These are phyloP conservation scores for Boletus sp. DNA, from an alignment of 768 basidiomycete genomes.

Conservation along the genomic window DNA sequence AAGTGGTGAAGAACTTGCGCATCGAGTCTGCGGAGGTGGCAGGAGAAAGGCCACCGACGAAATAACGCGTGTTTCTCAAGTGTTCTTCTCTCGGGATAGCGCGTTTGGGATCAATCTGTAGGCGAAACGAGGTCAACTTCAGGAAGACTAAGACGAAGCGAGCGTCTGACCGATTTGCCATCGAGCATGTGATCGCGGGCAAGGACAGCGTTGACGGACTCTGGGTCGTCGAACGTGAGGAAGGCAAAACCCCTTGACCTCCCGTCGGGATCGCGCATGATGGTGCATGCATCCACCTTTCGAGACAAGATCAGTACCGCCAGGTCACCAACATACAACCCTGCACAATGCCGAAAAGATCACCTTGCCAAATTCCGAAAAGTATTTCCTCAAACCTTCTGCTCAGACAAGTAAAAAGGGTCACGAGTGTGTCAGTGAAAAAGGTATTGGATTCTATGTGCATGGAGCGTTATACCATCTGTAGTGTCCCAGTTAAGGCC, in stretches of 20 bases:
- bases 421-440: constrained; percentile 27
- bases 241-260: constrained; percentile 85
- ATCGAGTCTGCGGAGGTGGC: constrained; percentile 69
- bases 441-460: constrained; percentile 23
- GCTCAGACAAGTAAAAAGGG: constrained; percentile 27
- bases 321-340: not conserved
- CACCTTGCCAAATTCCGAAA: constrained; percentile 78
- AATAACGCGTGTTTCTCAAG: constrained; percentile 71
- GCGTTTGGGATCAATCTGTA: constrained; percentile 83
- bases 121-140: not conserved
- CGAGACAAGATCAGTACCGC: constrained; percentile 13
- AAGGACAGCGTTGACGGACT: constrained; percentile 63
- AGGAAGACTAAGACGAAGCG: not conserved
- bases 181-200: constrained; percentile 68
- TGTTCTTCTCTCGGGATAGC: constrained; percentile 85
- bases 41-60: constrained; percentile 74
- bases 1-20: constrained; percentile 65
- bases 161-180: constrained; percentile 64
- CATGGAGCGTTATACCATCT: constrained; percentile 61
- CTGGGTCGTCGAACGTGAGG: constrained; percentile 72
- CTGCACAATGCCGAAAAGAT: constrained; percentile 15
- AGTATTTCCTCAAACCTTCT: constrained; percentile 69
- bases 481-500: constrained; percentile 91
- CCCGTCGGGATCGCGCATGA: constrained; percentile 78
- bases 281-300: constrained; percentile 77